A percentile compares a stretch with the other conserved stretches of the same genome.
Evolutionary conservation across 495 filamentous ascomycete species (phyloP).

Genomic region (Neurospora sp.): DNA sequence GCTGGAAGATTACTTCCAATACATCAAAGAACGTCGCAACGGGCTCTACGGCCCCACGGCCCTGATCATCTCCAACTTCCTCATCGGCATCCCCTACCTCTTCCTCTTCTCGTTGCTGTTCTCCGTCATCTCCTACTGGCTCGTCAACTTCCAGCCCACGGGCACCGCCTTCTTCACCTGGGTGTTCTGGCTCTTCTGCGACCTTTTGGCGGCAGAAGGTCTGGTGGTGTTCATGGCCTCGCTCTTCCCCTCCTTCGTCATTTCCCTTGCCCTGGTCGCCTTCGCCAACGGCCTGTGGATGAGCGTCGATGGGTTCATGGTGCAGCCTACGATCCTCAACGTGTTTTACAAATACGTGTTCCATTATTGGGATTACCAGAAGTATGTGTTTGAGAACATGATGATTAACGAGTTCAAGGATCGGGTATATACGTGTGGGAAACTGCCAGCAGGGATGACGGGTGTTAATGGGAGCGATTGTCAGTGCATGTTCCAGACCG

Average conservation of each 20-base stretch:
- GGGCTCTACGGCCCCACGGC: conserved; percentile 64
- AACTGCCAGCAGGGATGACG: background rate
- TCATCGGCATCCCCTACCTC: conserved; percentile 71
- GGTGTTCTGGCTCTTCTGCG: conserved; percentile 80
- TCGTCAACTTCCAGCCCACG: conserved; percentile 61
- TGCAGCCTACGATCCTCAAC: conserved; percentile 59
- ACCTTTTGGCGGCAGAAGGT: conserved; percentile 70
- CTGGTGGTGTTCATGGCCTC: conserved; percentile 66
- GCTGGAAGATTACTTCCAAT: conserved; percentile 66
- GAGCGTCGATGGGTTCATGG: conserved; percentile 71
- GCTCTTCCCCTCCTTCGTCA: conserved; percentile 67
- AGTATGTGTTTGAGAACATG: conserved; percentile 83
- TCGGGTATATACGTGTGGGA: conserved; percentile 49
- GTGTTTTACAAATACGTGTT: conserved; percentile 79
- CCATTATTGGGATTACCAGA: conserved; percentile 75
- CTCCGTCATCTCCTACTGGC: conserved; percentile 67
- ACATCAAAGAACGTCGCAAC: conserved; percentile 69
- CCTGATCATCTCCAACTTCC: conserved; percentile 68
- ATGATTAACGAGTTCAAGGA: conserved; percentile 75
- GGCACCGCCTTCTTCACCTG: conserved; percentile 62
- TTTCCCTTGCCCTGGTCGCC: conserved; percentile 62
- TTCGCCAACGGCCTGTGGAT: conserved; percentile 86
- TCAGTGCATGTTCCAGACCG: conserved; percentile 49
- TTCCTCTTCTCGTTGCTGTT: conserved; percentile 67
- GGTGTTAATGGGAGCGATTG: conserved; percentile 43